Conservation (phyloP, 2,329 filamentous ascomycete genomes). For the Mycogone perniciosa region DNA sequence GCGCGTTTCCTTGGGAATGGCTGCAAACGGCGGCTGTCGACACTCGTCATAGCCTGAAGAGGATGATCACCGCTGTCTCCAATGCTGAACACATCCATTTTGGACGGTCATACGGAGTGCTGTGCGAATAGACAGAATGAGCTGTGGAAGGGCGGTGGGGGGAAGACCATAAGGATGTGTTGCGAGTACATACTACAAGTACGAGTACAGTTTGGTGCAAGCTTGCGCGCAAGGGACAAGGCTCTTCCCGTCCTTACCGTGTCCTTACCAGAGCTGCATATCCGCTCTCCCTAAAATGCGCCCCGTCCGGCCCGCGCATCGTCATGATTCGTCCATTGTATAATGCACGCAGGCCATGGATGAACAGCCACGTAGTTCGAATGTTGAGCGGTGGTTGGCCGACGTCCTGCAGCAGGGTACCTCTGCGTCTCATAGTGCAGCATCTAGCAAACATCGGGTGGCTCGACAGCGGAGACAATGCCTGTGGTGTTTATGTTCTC, state of each 20-base stretch:
- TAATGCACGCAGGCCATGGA: slow-evolving; percentile 5
- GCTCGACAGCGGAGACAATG: neutral
- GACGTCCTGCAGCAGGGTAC: neutral
- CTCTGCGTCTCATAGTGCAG: slow-evolving; percentile 8
- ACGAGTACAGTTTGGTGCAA: neutral
- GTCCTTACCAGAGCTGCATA: slow-evolving; percentile 13
- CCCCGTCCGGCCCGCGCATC: slow-evolving; percentile 5
- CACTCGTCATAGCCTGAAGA: neutral
- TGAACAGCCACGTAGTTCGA: slow-evolving; percentile 9
- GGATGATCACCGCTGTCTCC: too few relatives aligned
- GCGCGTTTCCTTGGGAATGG: neutral
- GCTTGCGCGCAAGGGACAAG: slow-evolving; percentile 17
- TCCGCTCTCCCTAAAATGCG: slow-evolving; percentile 4
- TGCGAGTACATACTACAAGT: neutral
- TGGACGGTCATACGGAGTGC: too few relatives aligned
- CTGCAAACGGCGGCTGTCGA: neutral
- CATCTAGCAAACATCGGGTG: slow-evolving; percentile 11
- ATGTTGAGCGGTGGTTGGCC: slow-evolving; percentile 1
- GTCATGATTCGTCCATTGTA: slow-evolving; percentile 6
- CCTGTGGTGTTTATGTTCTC: neutral
- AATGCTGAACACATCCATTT: too few relatives aligned
- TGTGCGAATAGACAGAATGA: too few relatives aligned
- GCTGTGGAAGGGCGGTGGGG: too few relatives aligned
- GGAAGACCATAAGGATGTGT: too few relatives aligned
- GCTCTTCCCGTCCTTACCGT: slow-evolving; percentile 30